phyloP scores from a whole-genome alignment of 768 basidiomycete genomes.

The Lactarius quietus region DNA sequence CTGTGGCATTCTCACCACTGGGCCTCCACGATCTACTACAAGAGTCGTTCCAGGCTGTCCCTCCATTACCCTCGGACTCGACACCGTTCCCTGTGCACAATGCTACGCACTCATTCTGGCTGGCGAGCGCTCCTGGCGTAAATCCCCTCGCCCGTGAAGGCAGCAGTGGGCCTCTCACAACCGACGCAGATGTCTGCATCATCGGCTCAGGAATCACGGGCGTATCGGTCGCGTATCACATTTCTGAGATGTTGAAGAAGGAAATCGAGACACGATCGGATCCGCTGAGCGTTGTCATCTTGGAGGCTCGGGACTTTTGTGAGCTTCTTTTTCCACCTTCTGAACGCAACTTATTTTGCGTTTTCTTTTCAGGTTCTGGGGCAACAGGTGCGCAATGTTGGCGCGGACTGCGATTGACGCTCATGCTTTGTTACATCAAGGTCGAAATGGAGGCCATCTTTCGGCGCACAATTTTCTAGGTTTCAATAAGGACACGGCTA shows the following conservation, averaged over 20 bases:
- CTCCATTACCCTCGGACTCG: background rate
- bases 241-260: constrained; percentile 38
- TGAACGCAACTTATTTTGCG: background rate
- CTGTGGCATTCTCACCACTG: background rate
- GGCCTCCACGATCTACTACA: background rate
- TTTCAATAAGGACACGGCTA: constrained; percentile 39
- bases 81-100: constrained; percentile 52
- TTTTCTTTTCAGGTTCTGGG: constrained; percentile 51
- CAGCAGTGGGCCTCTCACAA: constrained; percentile 55
- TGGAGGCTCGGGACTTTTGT: constrained; percentile 90
- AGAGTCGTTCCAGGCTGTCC: constrained; percentile 2
- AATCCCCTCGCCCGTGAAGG: constrained; percentile 69
- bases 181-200: constrained; percentile 67
- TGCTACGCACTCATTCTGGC: constrained; percentile 74
- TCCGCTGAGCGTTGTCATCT: constrained; percentile 51
- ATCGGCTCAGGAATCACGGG: constrained; percentile 82
- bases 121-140: constrained; percentile 47
- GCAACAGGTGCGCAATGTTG: constrained; percentile 58
- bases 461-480: constrained; percentile 46
- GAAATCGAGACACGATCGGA: constrained; percentile 13
- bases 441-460: constrained; percentile 78
- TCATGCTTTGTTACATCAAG: constrained; percentile 35
- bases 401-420: background rate
- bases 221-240: constrained; percentile 68
- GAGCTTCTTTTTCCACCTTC: constrained; percentile 32